phyloP scores from a whole-genome alignment of 768 basidiomycete species.

The Calocera viscosa region DNA sequence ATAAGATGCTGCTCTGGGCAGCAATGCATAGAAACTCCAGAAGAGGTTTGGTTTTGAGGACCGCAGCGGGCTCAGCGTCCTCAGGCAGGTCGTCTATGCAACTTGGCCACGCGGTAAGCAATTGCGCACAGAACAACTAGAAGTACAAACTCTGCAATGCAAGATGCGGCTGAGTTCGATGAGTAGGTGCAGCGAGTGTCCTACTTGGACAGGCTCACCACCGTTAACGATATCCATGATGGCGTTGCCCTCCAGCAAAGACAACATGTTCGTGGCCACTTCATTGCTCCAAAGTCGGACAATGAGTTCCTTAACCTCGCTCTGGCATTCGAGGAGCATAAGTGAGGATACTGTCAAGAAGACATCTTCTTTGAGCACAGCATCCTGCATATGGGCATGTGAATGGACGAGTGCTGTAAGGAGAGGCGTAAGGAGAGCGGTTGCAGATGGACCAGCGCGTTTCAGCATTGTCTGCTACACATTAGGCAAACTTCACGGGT shows the following conservation, averaged over 20 bases:
- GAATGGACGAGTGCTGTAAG: background rate
- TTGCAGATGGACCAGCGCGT: background rate
- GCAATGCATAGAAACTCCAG: background rate
- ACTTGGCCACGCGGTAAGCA: background rate
- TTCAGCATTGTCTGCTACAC: background rate
- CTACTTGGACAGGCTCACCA: background rate
- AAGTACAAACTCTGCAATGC: background rate
- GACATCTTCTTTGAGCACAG: background rate
- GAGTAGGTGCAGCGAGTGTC: background rate
- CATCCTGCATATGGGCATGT: background rate
- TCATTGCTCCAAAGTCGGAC: background rate
- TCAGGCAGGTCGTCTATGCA: background rate
- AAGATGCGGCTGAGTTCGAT: background rate
- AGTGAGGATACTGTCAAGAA: background rate
- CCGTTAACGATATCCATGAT: background rate
- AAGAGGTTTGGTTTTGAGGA: background rate
- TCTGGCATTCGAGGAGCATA: background rate
- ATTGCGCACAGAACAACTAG: background rate
- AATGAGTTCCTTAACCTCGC: background rate
- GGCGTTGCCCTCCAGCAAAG: background rate
- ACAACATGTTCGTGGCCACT: background rate
- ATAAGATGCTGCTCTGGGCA: background rate
- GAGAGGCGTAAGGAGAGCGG: background rate
- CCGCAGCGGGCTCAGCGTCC: background rate
- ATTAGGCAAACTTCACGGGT: background rate